Percentiles rank a stretch among this genome's conserved stretches.
Evolutionary conservation across 2,329 filamentous ascomycete genomes (phyloP).

Genomic region (Orbilia oligospora): DNA sequence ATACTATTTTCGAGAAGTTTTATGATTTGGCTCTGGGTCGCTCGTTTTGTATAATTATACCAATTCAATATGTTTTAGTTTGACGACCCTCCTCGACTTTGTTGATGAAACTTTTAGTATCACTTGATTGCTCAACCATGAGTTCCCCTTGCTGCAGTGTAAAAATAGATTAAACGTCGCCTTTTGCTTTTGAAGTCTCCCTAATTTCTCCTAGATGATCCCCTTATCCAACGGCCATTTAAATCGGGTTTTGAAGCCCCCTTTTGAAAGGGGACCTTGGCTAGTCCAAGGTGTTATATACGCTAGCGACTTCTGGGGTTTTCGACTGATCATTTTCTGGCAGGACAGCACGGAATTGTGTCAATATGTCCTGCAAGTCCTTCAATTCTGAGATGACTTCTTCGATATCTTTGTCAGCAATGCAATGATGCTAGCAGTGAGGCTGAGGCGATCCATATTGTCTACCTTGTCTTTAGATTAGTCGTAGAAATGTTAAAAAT

Average conservation of each 20-base stretch:
- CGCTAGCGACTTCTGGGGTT: neutral
- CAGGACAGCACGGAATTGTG: conserved; percentile 37
- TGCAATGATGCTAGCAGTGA: conserved; percentile 40
- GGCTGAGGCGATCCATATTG: conserved; percentile 44
- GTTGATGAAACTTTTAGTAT: neutral
- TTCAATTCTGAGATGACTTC: conserved; percentile 33
- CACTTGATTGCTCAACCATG: conserved; percentile 9
- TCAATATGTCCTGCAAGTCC: conserved; percentile 15
- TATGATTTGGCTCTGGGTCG: conserved; percentile 52
- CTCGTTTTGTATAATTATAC: conserved; percentile 58
- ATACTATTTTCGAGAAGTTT: conserved; percentile 21
- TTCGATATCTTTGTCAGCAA: conserved; percentile 31
- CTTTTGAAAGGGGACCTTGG: conserved; percentile 19
- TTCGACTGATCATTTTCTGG: neutral
- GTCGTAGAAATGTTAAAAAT: too few relatives aligned
- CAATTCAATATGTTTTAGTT: conserved; percentile 34
- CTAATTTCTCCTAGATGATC: conserved; percentile 30
- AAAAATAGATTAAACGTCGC: conserved; percentile 39
- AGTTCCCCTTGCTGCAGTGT: conserved; percentile 24
- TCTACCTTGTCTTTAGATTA: neutral
- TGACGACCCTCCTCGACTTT: conserved; percentile 19
- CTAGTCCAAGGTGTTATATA: conserved; percentile 14
- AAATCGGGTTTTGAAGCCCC: neutral
- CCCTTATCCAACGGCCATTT: conserved; percentile 47
- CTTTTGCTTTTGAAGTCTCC: conserved; percentile 34